Percentiles rank a stretch among this genome's conserved stretches.
phyloP scores from a whole-genome alignment of 257 asterid genomes.

The Przewalskia tangutica region DNA sequence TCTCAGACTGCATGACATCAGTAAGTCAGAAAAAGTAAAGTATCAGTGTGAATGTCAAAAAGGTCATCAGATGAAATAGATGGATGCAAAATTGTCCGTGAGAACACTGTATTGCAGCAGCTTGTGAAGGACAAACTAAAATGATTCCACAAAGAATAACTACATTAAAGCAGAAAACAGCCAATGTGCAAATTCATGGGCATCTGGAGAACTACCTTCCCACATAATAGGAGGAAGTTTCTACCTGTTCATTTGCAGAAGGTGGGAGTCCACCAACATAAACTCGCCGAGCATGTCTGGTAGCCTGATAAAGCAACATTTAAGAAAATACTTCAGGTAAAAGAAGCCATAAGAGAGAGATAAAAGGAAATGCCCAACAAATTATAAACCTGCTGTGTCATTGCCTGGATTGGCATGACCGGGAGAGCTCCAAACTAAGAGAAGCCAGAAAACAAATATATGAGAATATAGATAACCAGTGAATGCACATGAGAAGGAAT shows the following conservation, averaged over 20 bases:
- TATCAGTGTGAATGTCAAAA: not conserved
- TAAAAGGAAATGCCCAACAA: not conserved
- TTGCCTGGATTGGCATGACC: slow-evolving; percentile 81
- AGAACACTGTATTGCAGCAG: not conserved
- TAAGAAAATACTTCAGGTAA: not conserved
- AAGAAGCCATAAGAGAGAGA: not conserved
- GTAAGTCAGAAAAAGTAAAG: not conserved
- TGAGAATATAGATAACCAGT: not conserved
- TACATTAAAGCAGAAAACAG: not conserved
- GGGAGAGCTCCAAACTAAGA: slow-evolving; percentile 69
- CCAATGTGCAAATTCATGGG: not conserved
- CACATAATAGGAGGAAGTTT: not conserved
- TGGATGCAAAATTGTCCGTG: not conserved
- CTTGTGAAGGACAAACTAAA: not conserved
- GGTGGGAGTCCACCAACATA: slow-evolving; percentile 98
- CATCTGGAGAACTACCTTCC: not conserved
- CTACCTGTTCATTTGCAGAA: slow-evolving; percentile 90
- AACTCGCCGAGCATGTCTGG: slow-evolving; percentile 92
- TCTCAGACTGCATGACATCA: not conserved
- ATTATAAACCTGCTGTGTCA: slow-evolving; percentile 88
- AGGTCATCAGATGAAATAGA: not conserved
- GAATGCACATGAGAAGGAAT: not conserved
- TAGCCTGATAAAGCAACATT: slow-evolving; percentile 53
- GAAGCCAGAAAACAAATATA: slow-evolving; percentile 7
- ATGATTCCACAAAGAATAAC: not conserved